Percentiles rank a stretch among this genome's conserved stretches.
phyloP scores from a whole-genome alignment of 192 early-diverging fungal species.

The Irineochytrium annulatum region DNA sequence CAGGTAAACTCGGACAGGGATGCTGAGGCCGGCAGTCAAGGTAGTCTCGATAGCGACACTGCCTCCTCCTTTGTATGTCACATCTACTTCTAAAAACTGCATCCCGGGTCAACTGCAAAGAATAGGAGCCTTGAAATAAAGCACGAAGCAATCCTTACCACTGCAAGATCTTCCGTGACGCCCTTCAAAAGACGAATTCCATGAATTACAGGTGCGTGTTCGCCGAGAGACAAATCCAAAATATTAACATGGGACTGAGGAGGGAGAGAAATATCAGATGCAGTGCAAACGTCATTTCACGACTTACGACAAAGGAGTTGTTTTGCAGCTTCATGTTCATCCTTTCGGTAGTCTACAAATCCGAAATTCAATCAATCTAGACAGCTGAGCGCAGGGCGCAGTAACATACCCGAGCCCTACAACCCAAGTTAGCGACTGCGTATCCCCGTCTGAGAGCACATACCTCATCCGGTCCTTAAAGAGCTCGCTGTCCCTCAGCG shows the following conservation, averaged over 20 bases:
- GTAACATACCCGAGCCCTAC: too few relatives aligned
- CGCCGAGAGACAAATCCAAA: constrained; percentile 42
- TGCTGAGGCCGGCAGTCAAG: constrained; percentile 32
- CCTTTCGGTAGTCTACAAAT: constrained; percentile 37
- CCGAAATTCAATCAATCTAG: too few relatives aligned
- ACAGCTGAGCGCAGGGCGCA: too few relatives aligned
- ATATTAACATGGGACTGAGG: constrained; percentile 40
- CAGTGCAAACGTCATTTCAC: not conserved
- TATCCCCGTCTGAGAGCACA: too few relatives aligned
- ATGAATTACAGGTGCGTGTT: constrained; percentile 38
- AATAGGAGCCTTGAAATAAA: not conserved
- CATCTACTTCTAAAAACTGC: constrained; percentile 34
- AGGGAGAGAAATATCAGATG: not conserved
- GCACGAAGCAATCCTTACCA: constrained; percentile 18
- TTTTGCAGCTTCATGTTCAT: constrained; percentile 45
- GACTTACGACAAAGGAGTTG: constrained; percentile 41
- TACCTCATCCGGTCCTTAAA: constrained; percentile 36
- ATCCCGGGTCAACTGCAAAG: not conserved
- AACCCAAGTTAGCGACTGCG: too few relatives aligned
- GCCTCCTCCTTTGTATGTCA: constrained; percentile 48
- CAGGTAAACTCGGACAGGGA: constrained; percentile 45
- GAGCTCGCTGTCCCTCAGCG: constrained; percentile 34
- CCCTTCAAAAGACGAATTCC: constrained; percentile 44
- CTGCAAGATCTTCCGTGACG: constrained; percentile 49
- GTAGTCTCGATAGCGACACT: constrained; percentile 43